phyloP scores from a whole-genome alignment of 441 rosid species.

The Breynia disticha region DNA sequence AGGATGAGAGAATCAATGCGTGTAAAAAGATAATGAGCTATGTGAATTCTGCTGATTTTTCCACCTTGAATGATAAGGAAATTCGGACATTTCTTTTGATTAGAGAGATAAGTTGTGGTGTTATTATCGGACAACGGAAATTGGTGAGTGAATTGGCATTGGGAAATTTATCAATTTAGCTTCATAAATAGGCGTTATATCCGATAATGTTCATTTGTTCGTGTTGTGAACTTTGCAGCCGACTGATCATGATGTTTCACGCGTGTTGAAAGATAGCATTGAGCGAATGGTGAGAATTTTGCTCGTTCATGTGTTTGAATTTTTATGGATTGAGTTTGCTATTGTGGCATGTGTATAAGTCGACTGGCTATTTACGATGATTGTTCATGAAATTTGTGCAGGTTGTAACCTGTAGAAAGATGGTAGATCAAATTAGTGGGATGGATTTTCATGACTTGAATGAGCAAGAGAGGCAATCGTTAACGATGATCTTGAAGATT shows the following conservation, averaged over 20 bases:
- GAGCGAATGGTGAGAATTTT: slow-evolving; percentile 14
- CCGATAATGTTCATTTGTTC: background rate
- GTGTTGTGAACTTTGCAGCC: slow-evolving; percentile 11
- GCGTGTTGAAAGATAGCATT: slow-evolving; percentile 14
- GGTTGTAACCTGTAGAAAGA: slow-evolving; percentile 14
- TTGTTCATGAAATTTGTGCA: slow-evolving; percentile 4
- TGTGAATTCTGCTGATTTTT: slow-evolving; percentile 12
- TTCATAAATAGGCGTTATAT: background rate
- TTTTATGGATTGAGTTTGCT: no score
- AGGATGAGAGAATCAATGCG: slow-evolving; percentile 11
- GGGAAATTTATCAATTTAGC: background rate
- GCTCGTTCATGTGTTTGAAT: no score
- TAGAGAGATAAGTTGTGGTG: slow-evolving; percentile 10
- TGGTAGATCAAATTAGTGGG: slow-evolving; percentile 10
- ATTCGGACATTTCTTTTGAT: slow-evolving; percentile 9
- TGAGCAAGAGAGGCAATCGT: slow-evolving; percentile 10
- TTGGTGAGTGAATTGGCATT: slow-evolving; percentile 6
- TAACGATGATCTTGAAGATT: slow-evolving; percentile 8
- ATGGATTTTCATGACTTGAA: slow-evolving; percentile 11
- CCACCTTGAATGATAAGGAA: slow-evolving; percentile 11
- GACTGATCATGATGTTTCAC: slow-evolving; percentile 13
- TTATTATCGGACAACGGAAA: slow-evolving; percentile 13
- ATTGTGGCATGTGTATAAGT: no score
- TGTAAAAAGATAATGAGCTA: slow-evolving; percentile 12
- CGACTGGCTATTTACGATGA: background rate